These are phyloP conservation scores for Pisolithus tinctorius DNA, from an alignment of 768 basidiomycete genomes.

Conservation along the genomic window DNA sequence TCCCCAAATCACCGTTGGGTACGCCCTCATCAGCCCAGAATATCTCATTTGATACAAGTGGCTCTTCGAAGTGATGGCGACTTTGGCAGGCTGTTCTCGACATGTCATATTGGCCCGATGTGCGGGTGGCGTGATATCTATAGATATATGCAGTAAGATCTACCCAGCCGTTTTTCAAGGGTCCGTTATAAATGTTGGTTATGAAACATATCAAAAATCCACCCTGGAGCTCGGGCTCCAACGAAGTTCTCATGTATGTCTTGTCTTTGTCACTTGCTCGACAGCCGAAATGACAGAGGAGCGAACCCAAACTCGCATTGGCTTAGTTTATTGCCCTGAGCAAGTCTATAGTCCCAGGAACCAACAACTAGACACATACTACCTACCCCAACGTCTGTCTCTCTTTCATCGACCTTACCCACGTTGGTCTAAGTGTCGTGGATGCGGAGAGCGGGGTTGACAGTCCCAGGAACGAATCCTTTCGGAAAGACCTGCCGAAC, in stretches of 20 bases:
- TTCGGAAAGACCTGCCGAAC: constrained; percentile 84
- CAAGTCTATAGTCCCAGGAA: neutral
- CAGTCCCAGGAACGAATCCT: constrained; percentile 40
- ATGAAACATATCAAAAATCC: neutral
- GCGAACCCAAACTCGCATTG: neutral
- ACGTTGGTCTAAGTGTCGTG: too few species aligned
- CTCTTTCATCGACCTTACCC: neutral
- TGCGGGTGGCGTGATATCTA: neutral
- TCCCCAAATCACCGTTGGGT: neutral
- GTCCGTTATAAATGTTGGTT: too few species aligned
- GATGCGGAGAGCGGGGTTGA: neutral
- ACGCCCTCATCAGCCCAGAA: neutral
- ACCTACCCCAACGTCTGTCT: neutral
- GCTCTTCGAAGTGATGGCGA: neutral
- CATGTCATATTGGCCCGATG: neutral
- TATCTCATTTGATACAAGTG: neutral
- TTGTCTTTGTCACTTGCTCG: neutral
- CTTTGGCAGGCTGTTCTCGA: neutral
- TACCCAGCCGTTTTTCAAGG: too few species aligned
- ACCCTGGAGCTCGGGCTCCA: neutral
- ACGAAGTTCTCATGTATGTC: neutral
- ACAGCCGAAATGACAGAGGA: neutral
- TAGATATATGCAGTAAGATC: neutral
- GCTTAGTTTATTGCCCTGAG: neutral
- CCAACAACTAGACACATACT: neutral